Conservation (phyloP, 2,329 filamentous ascomycete genomes). For the Cercospora brassicicola region DNA sequence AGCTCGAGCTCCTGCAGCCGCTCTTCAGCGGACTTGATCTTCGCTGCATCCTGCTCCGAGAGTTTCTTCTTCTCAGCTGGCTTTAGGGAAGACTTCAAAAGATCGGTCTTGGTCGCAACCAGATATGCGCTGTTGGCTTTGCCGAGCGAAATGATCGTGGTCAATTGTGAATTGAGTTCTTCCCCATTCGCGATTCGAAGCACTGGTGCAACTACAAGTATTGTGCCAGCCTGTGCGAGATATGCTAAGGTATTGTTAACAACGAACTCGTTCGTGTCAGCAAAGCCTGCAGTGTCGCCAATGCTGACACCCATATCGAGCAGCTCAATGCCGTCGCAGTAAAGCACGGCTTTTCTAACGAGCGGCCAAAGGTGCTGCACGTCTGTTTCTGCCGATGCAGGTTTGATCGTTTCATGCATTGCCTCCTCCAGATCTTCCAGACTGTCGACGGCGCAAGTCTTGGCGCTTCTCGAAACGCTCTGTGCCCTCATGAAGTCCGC, state of each 20-base stretch:
- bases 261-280: conserved; percentile 22
- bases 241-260: conserved; percentile 25
- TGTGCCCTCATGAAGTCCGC: too few relatives aligned
- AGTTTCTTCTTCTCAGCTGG: background rate
- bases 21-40: background rate
- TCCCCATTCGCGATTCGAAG: conserved; percentile 15
- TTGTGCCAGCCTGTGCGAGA: conserved; percentile 13
- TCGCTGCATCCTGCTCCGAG: background rate
- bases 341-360: conserved; percentile 16
- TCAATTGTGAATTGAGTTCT: conserved; percentile 3
- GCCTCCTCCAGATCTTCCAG: background rate
- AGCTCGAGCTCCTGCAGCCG: background rate
- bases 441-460: too few relatives aligned
- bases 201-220: conserved; percentile 18
- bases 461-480: too few relatives aligned
- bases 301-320: conserved; percentile 23
- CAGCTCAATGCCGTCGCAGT: conserved; percentile 13
- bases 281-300: conserved; percentile 26
- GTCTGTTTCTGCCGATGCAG: background rate
- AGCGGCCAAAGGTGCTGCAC: conserved; percentile 23
- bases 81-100: background rate
- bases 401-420: conserved; percentile 7
- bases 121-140: conserved; percentile 17
- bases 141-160: background rate
- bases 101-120: conserved; percentile 7